phyloP scores from a whole-genome alignment of 768 basidiomycete genomes.

The Suillus alpinus region DNA sequence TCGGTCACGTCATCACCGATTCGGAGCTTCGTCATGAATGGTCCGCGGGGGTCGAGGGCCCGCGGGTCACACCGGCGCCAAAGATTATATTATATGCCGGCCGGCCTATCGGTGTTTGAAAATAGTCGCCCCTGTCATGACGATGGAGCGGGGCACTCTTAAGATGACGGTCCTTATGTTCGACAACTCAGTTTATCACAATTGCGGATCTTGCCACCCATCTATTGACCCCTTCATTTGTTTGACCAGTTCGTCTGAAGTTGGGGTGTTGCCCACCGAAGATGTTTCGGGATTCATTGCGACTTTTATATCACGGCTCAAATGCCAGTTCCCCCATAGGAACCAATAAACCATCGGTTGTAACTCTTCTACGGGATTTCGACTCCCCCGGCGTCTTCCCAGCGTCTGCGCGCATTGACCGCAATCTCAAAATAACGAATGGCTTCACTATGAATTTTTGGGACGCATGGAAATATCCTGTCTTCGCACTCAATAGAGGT shows the following conservation, averaged over 20 bases:
- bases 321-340: slow-evolving; percentile 17
- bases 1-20: not conserved
- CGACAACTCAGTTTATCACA: not conserved
- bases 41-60: no score
- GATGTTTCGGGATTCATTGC: slow-evolving; percentile 26
- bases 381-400: slow-evolving; percentile 67
- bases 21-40: not conserved
- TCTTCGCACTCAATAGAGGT: slow-evolving; percentile 71
- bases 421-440: slow-evolving; percentile 59
- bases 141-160: no score
- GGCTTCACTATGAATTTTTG: slow-evolving; percentile 57
- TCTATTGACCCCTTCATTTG: not conserved
- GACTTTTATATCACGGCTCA: slow-evolving; percentile 15
- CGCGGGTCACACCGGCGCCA: no score
- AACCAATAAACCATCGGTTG: slow-evolving; percentile 6
- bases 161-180: not conserved
- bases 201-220: not conserved
- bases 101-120: no score
- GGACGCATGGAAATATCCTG: slow-evolving; percentile 71
- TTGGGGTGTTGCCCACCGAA: not conserved
- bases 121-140: no score
- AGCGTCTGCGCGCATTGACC: slow-evolving; percentile 70
- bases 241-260: not conserved
- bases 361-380: slow-evolving; percentile 45
- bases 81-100: no score